Conservation (phyloP, 352 stramenopile species). For the Halophytophthora polymorphica region DNA sequence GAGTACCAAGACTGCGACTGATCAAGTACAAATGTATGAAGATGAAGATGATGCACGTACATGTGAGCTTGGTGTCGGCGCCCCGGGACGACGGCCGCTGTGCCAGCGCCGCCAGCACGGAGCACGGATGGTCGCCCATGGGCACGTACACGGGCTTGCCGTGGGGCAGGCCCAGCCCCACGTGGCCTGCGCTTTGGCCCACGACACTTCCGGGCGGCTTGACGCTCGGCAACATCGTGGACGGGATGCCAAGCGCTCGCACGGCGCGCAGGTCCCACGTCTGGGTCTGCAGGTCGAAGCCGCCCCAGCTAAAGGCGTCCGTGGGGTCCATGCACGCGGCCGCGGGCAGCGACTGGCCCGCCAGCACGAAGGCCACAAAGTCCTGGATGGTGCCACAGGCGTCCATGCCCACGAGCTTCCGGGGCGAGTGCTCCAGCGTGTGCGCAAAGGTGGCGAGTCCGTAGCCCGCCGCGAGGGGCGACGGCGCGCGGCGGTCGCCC, state of each 20-base stretch:
- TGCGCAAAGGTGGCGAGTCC: conserved; percentile 69
- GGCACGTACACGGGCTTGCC: conserved; percentile 46
- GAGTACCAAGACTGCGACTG: conserved; percentile 3
- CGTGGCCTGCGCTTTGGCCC: conserved; percentile 22
- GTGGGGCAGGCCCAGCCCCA: conserved; percentile 34
- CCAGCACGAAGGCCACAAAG: conserved; percentile 72
- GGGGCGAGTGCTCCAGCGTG: conserved; percentile 32
- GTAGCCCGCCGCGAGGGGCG: conserved; percentile 54
- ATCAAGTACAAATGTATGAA: neutral
- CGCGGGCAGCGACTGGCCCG: conserved; percentile 34
- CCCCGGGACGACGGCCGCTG: conserved; percentile 19
- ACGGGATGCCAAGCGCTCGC: conserved; percentile 50
- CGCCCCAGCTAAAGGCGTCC: conserved; percentile 76
- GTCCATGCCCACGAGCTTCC: conserved; percentile 47
- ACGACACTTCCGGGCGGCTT: conserved; percentile 49
- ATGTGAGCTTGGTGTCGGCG: conserved; percentile 33
- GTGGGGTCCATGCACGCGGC: conserved; percentile 67
- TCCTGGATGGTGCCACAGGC: conserved; percentile 81
- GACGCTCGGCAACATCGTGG: conserved; percentile 57
- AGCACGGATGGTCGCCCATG: conserved; percentile 81
- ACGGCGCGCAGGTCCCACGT: conserved; percentile 50
- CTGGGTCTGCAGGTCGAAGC: conserved; percentile 38
- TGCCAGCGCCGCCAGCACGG: conserved; percentile 50
- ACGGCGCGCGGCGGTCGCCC: conserved; percentile 11
- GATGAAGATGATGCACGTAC: conserved; percentile 22